Percentiles rank a stretch among this genome's conserved stretches.
Conservation (phyloP, 169 alveolate species). For the Plasmodium adleri region DNA sequence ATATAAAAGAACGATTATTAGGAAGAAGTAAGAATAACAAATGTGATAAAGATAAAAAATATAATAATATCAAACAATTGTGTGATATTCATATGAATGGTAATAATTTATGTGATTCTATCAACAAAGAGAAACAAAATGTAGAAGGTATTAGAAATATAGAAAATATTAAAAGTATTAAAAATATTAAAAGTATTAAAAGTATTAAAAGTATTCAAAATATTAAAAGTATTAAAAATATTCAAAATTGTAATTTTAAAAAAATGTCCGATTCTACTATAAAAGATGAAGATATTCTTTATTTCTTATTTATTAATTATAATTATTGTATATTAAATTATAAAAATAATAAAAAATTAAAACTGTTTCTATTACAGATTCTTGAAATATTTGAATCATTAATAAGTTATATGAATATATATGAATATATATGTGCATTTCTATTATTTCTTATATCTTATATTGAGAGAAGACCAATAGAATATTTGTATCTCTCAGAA, state of each 20-base stretch:
- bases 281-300: conserved; percentile 23
- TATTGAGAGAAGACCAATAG: conserved; percentile 32
- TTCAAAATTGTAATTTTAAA: not conserved
- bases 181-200: too few species aligned
- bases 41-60: not conserved
- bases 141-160: not conserved
- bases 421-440: conserved; percentile 35
- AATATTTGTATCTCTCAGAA: conserved; percentile 1
- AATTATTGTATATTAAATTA: conserved; percentile 63
- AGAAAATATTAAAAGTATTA: not conserved
- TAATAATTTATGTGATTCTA: not conserved
- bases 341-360: conserved; percentile 1
- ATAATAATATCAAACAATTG: not conserved
- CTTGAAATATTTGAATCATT: conserved; percentile 15
- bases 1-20: conserved; percentile 15
- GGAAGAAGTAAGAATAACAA: too few species aligned
- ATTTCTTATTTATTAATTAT: conserved; percentile 56
- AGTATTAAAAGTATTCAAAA: too few species aligned
- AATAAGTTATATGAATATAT: conserved; percentile 37
- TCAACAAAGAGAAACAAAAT: not conserved
- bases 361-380: conserved; percentile 14
- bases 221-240: too few species aligned
- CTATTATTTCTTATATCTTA: conserved; percentile 28
- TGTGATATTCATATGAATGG: not conserved
- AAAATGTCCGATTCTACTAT: not conserved